Percentiles rank a stretch among this genome's conserved stretches.
phyloP scores from a whole-genome alignment of 192 early-diverging fungal species.

The Podila epicladia region DNA sequence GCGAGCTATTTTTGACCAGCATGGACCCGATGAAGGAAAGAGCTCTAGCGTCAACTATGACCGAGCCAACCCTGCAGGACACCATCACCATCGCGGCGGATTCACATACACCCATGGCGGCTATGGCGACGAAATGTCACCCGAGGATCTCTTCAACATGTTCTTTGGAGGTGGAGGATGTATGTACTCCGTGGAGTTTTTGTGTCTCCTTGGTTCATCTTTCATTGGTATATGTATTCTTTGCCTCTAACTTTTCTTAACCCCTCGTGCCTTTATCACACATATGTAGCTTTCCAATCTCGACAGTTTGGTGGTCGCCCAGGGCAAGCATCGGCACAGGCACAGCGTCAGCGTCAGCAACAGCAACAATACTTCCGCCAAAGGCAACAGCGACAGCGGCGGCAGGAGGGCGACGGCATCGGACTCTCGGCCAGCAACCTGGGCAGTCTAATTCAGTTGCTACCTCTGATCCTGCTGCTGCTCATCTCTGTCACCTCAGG shows the following conservation, averaged over 20 bases:
- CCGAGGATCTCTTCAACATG: slow-evolving; percentile 97
- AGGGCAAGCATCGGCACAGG: slow-evolving; percentile 52
- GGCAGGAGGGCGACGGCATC: slow-evolving; percentile 38
- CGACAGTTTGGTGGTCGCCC: slow-evolving; percentile 71
- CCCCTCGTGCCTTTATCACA: not conserved
- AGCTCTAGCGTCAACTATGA: slow-evolving; percentile 48
- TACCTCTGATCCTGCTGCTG: slow-evolving; percentile 84
- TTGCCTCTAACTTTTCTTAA: not conserved
- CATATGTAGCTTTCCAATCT: slow-evolving; percentile 57
- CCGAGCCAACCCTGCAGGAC: slow-evolving; percentile 35
- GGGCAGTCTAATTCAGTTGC: slow-evolving; percentile 72
- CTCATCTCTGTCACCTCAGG: slow-evolving; percentile 78
- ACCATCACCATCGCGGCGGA: slow-evolving; percentile 52
- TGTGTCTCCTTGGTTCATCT: slow-evolving; percentile 39
- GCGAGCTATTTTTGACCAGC: slow-evolving; percentile 85
- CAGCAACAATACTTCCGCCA: slow-evolving; percentile 20
- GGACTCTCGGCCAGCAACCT: slow-evolving; percentile 47
- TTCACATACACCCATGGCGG: slow-evolving; percentile 29
- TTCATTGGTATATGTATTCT: slow-evolving; percentile 31
- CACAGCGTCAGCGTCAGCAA: slow-evolving; percentile 31
- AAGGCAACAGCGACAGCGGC: slow-evolving; percentile 13
- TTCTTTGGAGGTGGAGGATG: slow-evolving; percentile 83
- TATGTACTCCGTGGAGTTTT: slow-evolving; percentile 10
- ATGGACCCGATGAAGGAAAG: slow-evolving; percentile 80
- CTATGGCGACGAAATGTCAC: slow-evolving; percentile 78